Conservation (phyloP, 768 basidiomycete species). For the Hebeloma cylindrosporum region DNA sequence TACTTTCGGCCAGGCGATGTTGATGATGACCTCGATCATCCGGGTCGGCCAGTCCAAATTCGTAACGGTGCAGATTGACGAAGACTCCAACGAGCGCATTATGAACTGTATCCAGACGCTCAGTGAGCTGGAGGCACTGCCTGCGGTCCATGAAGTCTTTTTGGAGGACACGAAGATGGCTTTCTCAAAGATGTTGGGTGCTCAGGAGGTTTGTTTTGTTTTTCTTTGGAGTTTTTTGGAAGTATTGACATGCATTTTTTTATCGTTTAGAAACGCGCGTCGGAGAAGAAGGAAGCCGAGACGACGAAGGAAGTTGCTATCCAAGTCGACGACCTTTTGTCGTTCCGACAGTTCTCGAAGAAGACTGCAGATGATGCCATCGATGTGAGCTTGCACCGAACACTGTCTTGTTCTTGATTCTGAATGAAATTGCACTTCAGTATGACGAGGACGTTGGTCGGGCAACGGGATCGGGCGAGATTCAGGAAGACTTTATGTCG, state of each 20-base stretch:
- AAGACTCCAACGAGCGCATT: constrained; percentile 95
- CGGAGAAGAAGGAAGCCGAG: constrained; percentile 88
- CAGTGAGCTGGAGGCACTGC: constrained; percentile 67
- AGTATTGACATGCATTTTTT: neutral
- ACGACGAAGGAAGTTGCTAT: constrained; percentile 61
- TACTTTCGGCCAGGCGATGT: constrained; percentile 65
- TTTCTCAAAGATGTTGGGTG: constrained; percentile 92
- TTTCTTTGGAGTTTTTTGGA: neutral
- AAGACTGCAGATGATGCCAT: constrained; percentile 80
- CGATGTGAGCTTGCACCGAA: constrained; percentile 58
- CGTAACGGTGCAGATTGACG: constrained; percentile 92
- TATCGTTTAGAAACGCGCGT: constrained; percentile 72
- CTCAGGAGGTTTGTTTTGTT: constrained; percentile 73
- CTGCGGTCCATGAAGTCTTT: constrained; percentile 68
- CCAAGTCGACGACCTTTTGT: constrained; percentile 91
- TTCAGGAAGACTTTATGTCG: constrained; percentile 91
- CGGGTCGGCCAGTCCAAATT: constrained; percentile 98
- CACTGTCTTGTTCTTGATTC: constrained; percentile 17
- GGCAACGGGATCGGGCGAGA: constrained; percentile 83
- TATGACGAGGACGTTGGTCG: constrained; percentile 86
- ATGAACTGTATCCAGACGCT: constrained; percentile 94
- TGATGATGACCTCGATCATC: constrained; percentile 96
- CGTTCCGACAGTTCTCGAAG: constrained; percentile 94
- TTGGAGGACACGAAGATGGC: constrained; percentile 87
- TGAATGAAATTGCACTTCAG: constrained; percentile 39